Evolutionary conservation across 148 eudicot genomes (phyloP).

Genomic region (Nepenthes gracilis): DNA sequence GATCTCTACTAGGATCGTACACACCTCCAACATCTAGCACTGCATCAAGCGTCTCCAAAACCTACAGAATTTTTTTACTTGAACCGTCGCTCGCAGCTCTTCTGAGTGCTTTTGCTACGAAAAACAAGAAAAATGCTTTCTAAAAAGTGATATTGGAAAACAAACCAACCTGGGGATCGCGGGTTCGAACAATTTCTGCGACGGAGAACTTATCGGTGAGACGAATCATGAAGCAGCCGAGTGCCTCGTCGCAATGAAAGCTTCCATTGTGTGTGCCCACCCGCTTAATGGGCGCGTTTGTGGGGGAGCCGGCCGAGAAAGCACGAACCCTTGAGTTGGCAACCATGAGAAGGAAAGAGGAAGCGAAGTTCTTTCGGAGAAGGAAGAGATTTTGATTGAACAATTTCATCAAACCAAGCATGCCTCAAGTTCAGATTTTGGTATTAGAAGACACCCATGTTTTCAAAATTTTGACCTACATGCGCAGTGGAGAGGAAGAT

Average conservation of each 20-base stretch:
- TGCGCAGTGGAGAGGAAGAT: too few relatives aligned
- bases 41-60: constrained; percentile 70
- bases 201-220: constrained; percentile 48
- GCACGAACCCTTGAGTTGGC: constrained; percentile 27
- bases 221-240: constrained; percentile 89
- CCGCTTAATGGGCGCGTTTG: constrained; percentile 23
- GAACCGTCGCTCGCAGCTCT: not conserved
- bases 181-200: constrained; percentile 57
- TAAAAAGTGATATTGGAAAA: not conserved
- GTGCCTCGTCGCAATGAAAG: constrained; percentile 94
- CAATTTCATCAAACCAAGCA: constrained; percentile 8
- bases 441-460: too few relatives aligned
- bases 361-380: not conserved
- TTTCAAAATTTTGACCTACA: too few relatives aligned
- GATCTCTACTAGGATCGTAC: constrained; percentile 55
- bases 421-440: not conserved
- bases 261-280: constrained; percentile 90
- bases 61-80: constrained; percentile 25
- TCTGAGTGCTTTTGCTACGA: not conserved
- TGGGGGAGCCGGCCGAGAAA: constrained; percentile 24
- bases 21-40: constrained; percentile 97
- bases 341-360: constrained; percentile 11
- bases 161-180: constrained; percentile 54
- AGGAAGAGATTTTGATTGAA: constrained; percentile 10
- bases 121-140: not conserved